Percentiles rank a stretch among this genome's conserved stretches.
Conservation (phyloP, 2,329 filamentous ascomycete species). For the Aspergillus piperis region DNA sequence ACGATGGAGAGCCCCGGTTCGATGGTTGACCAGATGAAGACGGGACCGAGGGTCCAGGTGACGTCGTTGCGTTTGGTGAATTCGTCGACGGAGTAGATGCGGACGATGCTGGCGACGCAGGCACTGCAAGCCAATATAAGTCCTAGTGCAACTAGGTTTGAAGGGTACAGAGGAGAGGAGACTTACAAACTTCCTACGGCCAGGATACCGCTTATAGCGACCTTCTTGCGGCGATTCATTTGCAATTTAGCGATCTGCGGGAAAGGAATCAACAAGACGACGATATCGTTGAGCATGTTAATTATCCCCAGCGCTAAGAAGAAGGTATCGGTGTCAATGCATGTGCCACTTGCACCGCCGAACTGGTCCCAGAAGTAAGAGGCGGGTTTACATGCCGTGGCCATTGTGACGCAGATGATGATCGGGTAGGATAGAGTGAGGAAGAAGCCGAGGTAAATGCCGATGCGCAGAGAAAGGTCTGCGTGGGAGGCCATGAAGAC, state of each 20-base stretch:
- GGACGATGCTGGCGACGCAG: conserved; percentile 14
- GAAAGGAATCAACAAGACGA: conserved; percentile 2
- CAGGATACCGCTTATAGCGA: conserved; percentile 19
- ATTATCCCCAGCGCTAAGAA: conserved; percentile 13
- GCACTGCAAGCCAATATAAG: background rate
- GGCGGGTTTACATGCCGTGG: conserved; percentile 13
- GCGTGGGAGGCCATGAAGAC: conserved; percentile 19
- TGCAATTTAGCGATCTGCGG: conserved; percentile 15
- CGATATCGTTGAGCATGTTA: conserved; percentile 14
- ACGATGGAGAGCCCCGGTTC: conserved; percentile 14
- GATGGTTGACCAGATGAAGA: conserved; percentile 19
- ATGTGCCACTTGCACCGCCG: conserved; percentile 6
- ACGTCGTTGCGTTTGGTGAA: conserved; percentile 8
- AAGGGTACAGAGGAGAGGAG: background rate
- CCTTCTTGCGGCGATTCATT: conserved; percentile 16
- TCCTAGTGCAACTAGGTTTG: too few species aligned
- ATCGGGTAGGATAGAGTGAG: conserved; percentile 18
- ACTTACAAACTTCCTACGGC: conserved; percentile 19
- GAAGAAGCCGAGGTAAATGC: conserved; percentile 12
- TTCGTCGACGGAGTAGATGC: conserved; percentile 12
- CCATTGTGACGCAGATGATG: conserved; percentile 15
- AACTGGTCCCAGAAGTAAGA: conserved; percentile 21
- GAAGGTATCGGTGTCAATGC: conserved; percentile 10
- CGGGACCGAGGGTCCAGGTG: conserved; percentile 15
- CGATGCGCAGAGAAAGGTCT: conserved; percentile 9